phyloP scores from a whole-genome alignment of 106 monocot species.

The Dioscorea dumetorum region DNA sequence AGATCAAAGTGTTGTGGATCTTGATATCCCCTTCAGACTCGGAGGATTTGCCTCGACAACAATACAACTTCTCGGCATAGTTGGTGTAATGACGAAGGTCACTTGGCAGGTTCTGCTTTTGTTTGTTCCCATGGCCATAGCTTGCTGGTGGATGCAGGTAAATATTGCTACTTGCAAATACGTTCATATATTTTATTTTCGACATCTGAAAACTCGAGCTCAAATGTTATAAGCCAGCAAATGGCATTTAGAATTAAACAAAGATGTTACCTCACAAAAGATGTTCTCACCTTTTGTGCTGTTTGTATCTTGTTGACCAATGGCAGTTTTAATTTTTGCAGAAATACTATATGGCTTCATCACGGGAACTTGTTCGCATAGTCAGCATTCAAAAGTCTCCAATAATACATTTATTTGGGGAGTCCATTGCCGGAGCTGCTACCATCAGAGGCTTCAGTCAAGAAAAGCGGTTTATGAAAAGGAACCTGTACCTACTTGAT shows the following conservation, averaged over 20 bases:
- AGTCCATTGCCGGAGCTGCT: conserved; percentile 95
- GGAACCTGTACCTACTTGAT: conserved; percentile 89
- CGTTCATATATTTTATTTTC: too few species aligned
- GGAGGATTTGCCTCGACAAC: conserved; percentile 92
- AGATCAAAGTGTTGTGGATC: conserved; percentile 98
- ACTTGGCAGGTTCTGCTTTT: conserved; percentile 95
- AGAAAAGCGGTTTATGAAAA: conserved; percentile 97
- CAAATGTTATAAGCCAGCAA: too few species aligned
- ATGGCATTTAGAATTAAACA: too few species aligned
- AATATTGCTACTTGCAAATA: too few species aligned
- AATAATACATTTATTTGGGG: conserved; percentile 87
- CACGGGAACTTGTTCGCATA: conserved; percentile 88
- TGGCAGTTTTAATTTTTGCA: conserved; percentile 16
- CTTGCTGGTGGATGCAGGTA: conserved; percentile 99
- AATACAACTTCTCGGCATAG: conserved; percentile 88
- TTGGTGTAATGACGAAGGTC: conserved; percentile 89
- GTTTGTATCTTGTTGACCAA: too few species aligned
- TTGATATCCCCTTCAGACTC: conserved; percentile 95
- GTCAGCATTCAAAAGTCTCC: conserved; percentile 97
- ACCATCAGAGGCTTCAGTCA: conserved; percentile 97
- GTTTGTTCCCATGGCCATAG: conserved; percentile 75
- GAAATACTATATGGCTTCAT: conserved; percentile 99
- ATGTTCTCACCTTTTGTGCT: too few species aligned
- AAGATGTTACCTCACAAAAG: too few species aligned
- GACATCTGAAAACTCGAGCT: too few species aligned